These are phyloP conservation scores for Psophocarpus tetragonolobus DNA, from an alignment of 306 rosid species.

Conservation along the genomic window DNA sequence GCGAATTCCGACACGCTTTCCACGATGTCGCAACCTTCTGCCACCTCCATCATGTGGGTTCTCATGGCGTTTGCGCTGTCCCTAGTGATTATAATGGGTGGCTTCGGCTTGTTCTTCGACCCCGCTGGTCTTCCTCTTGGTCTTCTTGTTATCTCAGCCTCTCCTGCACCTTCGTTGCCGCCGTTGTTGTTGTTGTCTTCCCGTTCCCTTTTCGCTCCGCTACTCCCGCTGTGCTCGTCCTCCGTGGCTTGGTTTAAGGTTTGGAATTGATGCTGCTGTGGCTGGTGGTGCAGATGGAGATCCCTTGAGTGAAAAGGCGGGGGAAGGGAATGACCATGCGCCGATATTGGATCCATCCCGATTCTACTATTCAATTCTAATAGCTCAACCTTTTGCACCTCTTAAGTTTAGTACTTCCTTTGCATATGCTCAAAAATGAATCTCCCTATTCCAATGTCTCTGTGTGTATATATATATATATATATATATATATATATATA, in stretches of 20 bases:
- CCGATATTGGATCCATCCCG: slow-evolving; percentile 55
- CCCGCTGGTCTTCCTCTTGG: slow-evolving; percentile 84
- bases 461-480: no score
- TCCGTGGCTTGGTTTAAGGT: slow-evolving; percentile 51
- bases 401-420: neutral
- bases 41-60: slow-evolving; percentile 82
- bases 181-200: slow-evolving; percentile 46
- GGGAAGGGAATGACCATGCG: slow-evolving; percentile 71
- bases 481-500: no score
- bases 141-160: slow-evolving; percentile 60
- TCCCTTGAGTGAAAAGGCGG: slow-evolving; percentile 81
- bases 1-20: slow-evolving; percentile 75
- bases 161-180: slow-evolving; percentile 38
- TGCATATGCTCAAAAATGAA: neutral
- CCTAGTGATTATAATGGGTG: slow-evolving; percentile 78
- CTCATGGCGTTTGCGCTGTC: slow-evolving; percentile 86
- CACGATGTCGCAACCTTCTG: slow-evolving; percentile 71
- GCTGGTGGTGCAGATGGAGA: slow-evolving; percentile 53
- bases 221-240: slow-evolving; percentile 73
- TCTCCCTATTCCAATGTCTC: neutral
- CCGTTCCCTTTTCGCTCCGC: slow-evolving; percentile 64
- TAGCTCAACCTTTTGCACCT: neutral
- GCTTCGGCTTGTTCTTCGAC: slow-evolving; percentile 82
- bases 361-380: neutral
- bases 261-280: slow-evolving; percentile 52